Percentiles rank a stretch among this genome's conserved stretches.
Evolutionary conservation across 2,329 filamentous ascomycete species (phyloP).

Genomic region (Pochonia chlamydosporia): DNA sequence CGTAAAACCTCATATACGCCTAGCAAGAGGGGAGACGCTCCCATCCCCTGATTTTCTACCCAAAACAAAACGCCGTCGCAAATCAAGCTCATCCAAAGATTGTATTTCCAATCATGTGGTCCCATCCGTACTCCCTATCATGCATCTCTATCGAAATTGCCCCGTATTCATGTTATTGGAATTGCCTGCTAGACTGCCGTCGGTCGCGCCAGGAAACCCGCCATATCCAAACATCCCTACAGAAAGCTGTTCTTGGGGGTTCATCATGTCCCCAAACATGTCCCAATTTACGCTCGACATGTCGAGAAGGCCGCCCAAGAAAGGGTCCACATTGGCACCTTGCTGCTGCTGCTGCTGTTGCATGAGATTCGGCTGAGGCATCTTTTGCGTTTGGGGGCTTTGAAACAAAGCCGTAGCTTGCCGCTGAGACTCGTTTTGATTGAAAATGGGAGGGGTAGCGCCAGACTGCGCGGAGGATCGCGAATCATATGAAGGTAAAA

Average conservation of each 20-base stretch:
- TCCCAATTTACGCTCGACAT: conserved; percentile 39
- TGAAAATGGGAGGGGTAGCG: background rate
- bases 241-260: conserved; percentile 21
- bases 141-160: conserved; percentile 6
- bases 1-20: background rate
- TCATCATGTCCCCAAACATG: conserved; percentile 31
- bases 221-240: conserved; percentile 26
- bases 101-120: background rate
- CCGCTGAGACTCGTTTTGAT: background rate
- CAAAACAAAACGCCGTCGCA: background rate
- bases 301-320: conserved; percentile 39
- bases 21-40: background rate
- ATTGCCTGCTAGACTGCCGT: conserved; percentile 5
- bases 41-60: background rate
- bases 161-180: conserved; percentile 4
- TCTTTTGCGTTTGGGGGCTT: background rate
- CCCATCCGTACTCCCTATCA: background rate
- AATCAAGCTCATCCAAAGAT: no score
- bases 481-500: conserved; percentile 34
- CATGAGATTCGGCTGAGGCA: background rate
- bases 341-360: conserved; percentile 8
- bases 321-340: conserved; percentile 32
- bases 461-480: conserved; percentile 22
- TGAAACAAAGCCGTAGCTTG: conserved; percentile 1
- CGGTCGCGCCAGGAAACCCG: conserved; percentile 15